phyloP scores from a whole-genome alignment of 129 eudicot species.

The Arctium minus region DNA sequence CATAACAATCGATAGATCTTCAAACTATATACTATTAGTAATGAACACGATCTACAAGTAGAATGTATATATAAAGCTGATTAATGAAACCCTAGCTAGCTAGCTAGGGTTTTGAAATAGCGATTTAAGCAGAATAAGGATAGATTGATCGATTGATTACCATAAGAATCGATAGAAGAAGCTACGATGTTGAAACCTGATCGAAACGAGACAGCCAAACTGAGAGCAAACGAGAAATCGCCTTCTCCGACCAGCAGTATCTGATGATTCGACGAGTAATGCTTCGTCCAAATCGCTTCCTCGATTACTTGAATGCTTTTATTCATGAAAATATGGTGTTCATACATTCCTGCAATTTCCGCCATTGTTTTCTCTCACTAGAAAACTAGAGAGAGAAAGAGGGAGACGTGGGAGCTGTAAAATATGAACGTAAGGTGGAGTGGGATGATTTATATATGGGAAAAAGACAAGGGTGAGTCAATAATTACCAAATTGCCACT shows the following conservation, averaged over 20 bases:
- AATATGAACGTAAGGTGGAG: not conserved
- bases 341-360: not conserved
- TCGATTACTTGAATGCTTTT: not conserved
- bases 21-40: not conserved
- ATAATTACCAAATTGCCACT: not conserved
- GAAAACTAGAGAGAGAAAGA: not conserved
- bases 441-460: not conserved
- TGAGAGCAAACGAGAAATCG: slow-evolving; percentile 32
- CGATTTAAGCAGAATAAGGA: not conserved
- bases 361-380: slow-evolving; percentile 5
- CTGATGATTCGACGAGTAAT: slow-evolving; percentile 22
- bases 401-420: not conserved
- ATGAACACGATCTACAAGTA: not conserved
- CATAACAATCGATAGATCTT: not conserved
- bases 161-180: slow-evolving; percentile 31
- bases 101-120: not conserved
- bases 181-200: slow-evolving; percentile 30
- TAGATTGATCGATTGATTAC: slow-evolving; percentile 7
- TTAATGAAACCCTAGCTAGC: not conserved
- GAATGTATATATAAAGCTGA: not conserved
- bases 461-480: not conserved
- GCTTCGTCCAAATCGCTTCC: slow-evolving; percentile 26
- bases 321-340: not conserved
- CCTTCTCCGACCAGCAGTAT: slow-evolving; percentile 38
- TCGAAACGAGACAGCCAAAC: slow-evolving; percentile 22